Conservation (phyloP, 2,329 filamentous ascomycete genomes). For the Colletotrichum sp. region DNA sequence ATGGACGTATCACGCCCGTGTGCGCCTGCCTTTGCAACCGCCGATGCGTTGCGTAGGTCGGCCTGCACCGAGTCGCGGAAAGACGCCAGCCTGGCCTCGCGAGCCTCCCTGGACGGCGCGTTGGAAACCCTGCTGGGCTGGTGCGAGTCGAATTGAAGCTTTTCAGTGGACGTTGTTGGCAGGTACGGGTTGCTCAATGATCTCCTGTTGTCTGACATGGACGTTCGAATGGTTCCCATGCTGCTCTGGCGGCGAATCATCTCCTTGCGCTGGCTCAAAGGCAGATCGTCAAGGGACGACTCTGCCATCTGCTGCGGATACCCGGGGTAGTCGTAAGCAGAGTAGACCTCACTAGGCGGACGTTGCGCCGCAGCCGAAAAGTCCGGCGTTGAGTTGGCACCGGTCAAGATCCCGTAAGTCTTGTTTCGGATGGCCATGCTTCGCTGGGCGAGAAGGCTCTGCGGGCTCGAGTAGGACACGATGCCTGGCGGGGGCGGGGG, state of each 20-base stretch:
- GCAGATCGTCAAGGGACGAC: conserved; percentile 66
- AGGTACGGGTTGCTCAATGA: not conserved
- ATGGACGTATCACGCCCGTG: conserved; percentile 45
- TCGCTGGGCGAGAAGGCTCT: conserved; percentile 61
- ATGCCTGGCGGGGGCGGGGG: conserved; percentile 41
- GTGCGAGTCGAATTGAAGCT: conserved; percentile 55
- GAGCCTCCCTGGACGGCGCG: conserved; percentile 45
- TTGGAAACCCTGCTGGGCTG: conserved; percentile 56
- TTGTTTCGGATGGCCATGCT: conserved; percentile 60
- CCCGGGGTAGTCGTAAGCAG: conserved; percentile 41
- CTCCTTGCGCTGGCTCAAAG: conserved; percentile 70
- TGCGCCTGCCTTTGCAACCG: conserved; percentile 30
- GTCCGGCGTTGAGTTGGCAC: conserved; percentile 27
- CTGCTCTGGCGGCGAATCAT: conserved; percentile 61
- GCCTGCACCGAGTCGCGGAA: conserved; percentile 72
- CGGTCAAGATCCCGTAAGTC: conserved; percentile 46
- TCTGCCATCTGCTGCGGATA: conserved; percentile 16
- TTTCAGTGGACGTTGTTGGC: conserved; percentile 31
- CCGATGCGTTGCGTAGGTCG: conserved; percentile 56
- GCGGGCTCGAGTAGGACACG: conserved; percentile 55
- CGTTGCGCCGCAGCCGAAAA: conserved; percentile 25
- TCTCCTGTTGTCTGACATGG: conserved; percentile 1
- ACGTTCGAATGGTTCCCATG: conserved; percentile 32
- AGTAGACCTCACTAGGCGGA: conserved; percentile 46
- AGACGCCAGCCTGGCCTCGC: conserved; percentile 66